These are phyloP conservation scores for Linnemannia elongata DNA, from an alignment of 192 early-diverging fungal genomes.

Conservation along the genomic window DNA sequence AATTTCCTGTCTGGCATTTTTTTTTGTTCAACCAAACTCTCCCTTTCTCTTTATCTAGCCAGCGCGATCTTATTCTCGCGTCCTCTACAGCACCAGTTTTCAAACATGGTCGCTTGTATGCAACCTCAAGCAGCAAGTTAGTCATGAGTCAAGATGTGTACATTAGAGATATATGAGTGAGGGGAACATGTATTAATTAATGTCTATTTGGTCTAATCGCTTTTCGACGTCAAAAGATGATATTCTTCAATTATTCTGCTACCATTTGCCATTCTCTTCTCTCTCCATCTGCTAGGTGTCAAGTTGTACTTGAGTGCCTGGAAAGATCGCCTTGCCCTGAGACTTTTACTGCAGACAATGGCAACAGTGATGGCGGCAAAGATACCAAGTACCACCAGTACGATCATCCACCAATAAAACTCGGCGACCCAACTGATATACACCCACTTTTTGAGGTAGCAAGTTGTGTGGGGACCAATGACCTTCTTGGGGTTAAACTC, in stretches of 20 bases:
- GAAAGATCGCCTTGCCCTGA: neutral
- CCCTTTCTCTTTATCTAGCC: too few species aligned
- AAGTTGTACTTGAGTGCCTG: neutral
- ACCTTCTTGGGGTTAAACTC: neutral
- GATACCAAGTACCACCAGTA: constrained; percentile 11
- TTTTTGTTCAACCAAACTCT: too few species aligned
- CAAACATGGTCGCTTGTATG: too few species aligned
- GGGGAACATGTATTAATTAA: too few species aligned
- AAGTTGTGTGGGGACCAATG: constrained; percentile 24
- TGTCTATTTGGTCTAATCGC: too few species aligned
- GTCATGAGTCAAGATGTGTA: too few species aligned
- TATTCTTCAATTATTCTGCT: neutral
- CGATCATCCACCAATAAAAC: constrained; percentile 26
- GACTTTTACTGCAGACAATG: neutral
- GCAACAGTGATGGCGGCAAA: neutral
- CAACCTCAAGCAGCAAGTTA: too few species aligned
- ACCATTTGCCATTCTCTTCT: neutral
- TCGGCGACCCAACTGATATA: constrained; percentile 18
- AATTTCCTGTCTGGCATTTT: too few species aligned
- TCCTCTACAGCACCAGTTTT: too few species aligned
- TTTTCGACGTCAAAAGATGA: neutral
- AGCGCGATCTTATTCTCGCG: too few species aligned
- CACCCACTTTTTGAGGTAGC: constrained; percentile 21
- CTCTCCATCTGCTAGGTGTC: constrained; percentile 10
- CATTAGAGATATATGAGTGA: too few species aligned